Evolutionary conservation across 345 rosid species (phyloP), one percentile per base, ranked within the genome.

Genomic region (Salix brachista): DNA sequence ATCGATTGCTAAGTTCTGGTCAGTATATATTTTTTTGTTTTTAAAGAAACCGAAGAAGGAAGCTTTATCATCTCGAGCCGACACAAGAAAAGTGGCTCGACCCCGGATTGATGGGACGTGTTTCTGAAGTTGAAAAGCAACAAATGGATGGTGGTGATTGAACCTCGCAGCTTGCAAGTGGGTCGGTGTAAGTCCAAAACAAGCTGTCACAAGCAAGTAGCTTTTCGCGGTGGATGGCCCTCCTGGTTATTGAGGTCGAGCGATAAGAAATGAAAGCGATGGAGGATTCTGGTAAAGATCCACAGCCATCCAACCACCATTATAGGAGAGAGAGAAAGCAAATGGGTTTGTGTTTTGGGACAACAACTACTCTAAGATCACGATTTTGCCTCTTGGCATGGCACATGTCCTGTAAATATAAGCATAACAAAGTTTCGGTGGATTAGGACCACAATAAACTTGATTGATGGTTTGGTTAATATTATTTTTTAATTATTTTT

Each of bases 321-420:
- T 56, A 67, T 67, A 30, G 50, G 75, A 73, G 77, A 73, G 81
- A 68, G 75, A 73, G 81, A 68, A 70, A n/a, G 61, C 14, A 36
- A 39, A 16, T 8, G 62, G 16, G 26, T 19, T 58, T 58, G 64
- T 19, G 28, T 8, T 21, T 8, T 25, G 65, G 21, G 23, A 50
- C 4, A 12, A 12, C 18, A 71, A 28, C 64, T 30, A 28, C 64
- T 71, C 28, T 2, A 11, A 16, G 5, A 44, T 44, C 64, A 16
- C 42, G 26, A 2, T n/a, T 73, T 60, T 73, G 68, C 76, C 36
- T 73, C 68, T 61, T 41, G 68, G 7, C 48, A 2, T 7, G 25
- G 68, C 68, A 73, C 52, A 60, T 73, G 76, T 73, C 68, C 39
- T 73, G 14, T 5, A 73, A 39, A 41, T 50, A 41, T 73, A 37